Conservation (phyloP, 1,284 basidiomycete genomes). For the Ustilago esculenta region DNA sequence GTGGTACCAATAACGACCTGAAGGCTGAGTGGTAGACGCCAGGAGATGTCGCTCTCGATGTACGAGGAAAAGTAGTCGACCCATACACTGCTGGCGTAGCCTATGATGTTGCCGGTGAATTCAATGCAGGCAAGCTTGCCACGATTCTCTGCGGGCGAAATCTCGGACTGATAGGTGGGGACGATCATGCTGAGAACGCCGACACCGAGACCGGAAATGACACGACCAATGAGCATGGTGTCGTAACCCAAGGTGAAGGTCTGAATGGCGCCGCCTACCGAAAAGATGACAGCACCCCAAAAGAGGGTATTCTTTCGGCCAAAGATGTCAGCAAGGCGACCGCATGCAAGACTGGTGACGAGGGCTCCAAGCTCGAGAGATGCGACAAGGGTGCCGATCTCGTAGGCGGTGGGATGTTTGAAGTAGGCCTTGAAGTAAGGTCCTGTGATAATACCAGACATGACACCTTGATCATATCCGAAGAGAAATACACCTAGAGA, state of each 20-base stretch:
- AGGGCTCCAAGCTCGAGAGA: constrained; percentile 84
- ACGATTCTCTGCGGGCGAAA: constrained; percentile 87
- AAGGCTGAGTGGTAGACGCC: constrained; percentile 68
- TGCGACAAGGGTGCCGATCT: constrained; percentile 78
- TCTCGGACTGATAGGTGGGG: constrained; percentile 96
- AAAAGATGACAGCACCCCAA: constrained; percentile 85
- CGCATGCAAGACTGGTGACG: constrained; percentile 84
- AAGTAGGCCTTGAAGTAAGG: constrained; percentile 80
- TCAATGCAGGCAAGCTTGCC: constrained; percentile 83
- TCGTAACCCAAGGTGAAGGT: constrained; percentile 85
- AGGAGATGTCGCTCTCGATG: constrained; percentile 68
- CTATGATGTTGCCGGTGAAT: constrained; percentile 86
- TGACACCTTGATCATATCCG: constrained; percentile 67
- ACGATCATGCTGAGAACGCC: constrained; percentile 89
- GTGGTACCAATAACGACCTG: constrained; percentile 79
- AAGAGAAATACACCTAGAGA: constrained; percentile 88
- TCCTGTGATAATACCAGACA: constrained; percentile 85
- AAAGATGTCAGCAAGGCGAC: constrained; percentile 84
- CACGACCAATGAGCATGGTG: constrained; percentile 85
- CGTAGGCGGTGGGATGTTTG: constrained; percentile 73
- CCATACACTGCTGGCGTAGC: constrained; percentile 87
- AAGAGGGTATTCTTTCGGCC: constrained; percentile 89
- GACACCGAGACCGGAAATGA: constrained; percentile 91
- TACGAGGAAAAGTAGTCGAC: constrained; percentile 89
- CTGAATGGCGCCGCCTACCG: constrained; percentile 87